Percentiles rank a stretch among this genome's conserved stretches.
Conservation (phyloP, 1,284 basidiomycete genomes). For the Heterobasidion occidentale region DNA sequence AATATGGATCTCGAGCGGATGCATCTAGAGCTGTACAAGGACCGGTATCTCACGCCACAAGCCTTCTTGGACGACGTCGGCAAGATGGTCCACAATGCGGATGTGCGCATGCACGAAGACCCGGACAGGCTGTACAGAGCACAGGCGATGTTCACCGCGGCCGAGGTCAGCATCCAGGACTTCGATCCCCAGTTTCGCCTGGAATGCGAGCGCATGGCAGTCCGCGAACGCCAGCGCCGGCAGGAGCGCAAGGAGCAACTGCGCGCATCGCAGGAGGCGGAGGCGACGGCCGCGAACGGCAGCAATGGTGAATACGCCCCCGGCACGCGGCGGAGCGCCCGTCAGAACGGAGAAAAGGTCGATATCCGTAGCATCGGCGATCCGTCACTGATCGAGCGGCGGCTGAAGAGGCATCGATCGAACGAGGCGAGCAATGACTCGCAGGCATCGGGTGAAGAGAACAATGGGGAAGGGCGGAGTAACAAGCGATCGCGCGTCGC, state of each 20-base stretch:
- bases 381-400: constrained; percentile 61
- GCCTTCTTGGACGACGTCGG: constrained; percentile 85
- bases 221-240: constrained; percentile 65
- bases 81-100: constrained; percentile 87
- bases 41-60: constrained; percentile 81
- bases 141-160: constrained; percentile 84
- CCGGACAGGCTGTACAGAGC: constrained; percentile 75
- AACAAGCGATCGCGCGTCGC: constrained; percentile 48
- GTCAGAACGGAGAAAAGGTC: constrained; percentile 63
- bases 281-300: constrained; percentile 14
- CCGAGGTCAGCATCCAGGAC: constrained; percentile 82
- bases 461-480: constrained; percentile 28
- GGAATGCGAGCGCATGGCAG: constrained; percentile 88
- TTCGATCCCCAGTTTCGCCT: constrained; percentile 79
- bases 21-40: constrained; percentile 80
- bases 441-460: constrained; percentile 47
- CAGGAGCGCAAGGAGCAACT: constrained; percentile 50
- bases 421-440: constrained; percentile 49
- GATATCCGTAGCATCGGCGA: constrained; percentile 63
- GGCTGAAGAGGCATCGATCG: constrained; percentile 62
- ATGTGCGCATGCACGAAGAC: constrained; percentile 58
- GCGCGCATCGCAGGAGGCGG: constrained; percentile 34
- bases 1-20: constrained; percentile 91
- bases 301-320: constrained; percentile 26
- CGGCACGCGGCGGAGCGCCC: constrained; percentile 55